phyloP scores from a whole-genome alignment of 1,284 basidiomycete species.

The Tilletia setariae region DNA sequence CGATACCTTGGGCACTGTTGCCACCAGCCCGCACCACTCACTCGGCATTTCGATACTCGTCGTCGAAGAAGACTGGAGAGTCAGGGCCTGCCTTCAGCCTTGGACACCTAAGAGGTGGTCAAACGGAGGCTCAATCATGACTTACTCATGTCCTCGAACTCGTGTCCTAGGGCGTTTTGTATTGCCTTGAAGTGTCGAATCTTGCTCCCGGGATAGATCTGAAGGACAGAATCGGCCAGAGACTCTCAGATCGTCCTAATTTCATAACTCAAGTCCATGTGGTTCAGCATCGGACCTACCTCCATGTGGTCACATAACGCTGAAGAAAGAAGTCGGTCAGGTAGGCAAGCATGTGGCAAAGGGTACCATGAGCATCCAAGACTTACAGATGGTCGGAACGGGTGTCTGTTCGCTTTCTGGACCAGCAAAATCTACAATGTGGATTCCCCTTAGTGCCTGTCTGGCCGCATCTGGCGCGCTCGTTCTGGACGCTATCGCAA shows the following conservation, averaged over 20 bases:
- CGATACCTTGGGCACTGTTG: background rate
- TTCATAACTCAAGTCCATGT: background rate
- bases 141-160: conserved; percentile 43
- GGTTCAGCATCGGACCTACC: background rate
- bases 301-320: conserved; percentile 12
- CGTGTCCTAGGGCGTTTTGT: conserved; percentile 35
- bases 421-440: background rate
- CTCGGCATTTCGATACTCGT: conserved; percentile 39
- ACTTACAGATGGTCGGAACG: background rate
- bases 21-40: background rate
- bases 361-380: background rate
- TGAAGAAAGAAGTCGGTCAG: background rate
- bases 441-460: background rate
- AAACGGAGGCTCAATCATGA: background rate
- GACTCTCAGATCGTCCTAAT: background rate
- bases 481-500: conserved; percentile 4
- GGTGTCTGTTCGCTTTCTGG: background rate
- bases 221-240: background rate
- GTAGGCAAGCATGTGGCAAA: background rate
- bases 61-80: conserved; percentile 46
- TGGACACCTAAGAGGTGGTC: background rate
- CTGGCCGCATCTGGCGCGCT: conserved; percentile 1
- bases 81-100: background rate
- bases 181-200: conserved; percentile 43
- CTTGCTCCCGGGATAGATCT: conserved; percentile 52